phyloP scores from a whole-genome alignment of 352 stramenopile genomes.

The Phytopythium ostracodes region DNA sequence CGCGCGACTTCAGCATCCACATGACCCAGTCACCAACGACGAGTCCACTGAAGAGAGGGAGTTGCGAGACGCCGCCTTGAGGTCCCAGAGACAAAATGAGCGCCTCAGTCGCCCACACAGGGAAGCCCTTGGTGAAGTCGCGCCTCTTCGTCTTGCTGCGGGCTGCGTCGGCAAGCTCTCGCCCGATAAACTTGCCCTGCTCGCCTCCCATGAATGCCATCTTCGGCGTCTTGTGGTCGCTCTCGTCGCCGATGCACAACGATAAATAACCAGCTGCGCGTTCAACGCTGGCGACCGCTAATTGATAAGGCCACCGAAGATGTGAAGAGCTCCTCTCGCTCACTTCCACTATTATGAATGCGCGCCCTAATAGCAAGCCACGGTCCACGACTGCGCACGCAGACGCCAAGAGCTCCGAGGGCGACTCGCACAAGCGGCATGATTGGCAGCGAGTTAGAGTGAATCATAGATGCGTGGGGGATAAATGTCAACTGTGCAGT shows the following conservation, averaged over 20 bases:
- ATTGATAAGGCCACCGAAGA: too few species aligned
- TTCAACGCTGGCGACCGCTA: too few species aligned
- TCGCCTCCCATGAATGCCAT: slow-evolving; percentile 32
- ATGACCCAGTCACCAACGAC: slow-evolving; percentile 52
- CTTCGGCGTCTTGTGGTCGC: slow-evolving; percentile 44
- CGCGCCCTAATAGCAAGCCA: too few species aligned
- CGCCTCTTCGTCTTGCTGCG: slow-evolving; percentile 16
- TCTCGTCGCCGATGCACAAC: slow-evolving; percentile 49
- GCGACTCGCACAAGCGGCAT: too few species aligned
- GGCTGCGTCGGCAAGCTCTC: slow-evolving; percentile 25
- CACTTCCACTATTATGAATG: too few species aligned
- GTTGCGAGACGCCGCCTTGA: slow-evolving; percentile 41
- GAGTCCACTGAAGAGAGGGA: slow-evolving; percentile 43
- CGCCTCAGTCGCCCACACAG: slow-evolving; percentile 9
- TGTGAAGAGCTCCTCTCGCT: too few species aligned
- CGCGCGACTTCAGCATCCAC: slow-evolving; percentile 36
- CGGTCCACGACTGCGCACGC: too few species aligned
- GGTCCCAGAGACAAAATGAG: slow-evolving; percentile 45
- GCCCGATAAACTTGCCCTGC: slow-evolving; percentile 39
- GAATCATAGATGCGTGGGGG: too few species aligned
- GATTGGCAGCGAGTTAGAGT: neutral
- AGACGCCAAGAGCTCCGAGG: too few species aligned
- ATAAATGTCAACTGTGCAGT: too few species aligned
- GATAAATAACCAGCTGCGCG: too few species aligned
- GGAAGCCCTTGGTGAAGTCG: slow-evolving; percentile 24